These are phyloP conservation scores for Ceratocystis variospora DNA, from an alignment of 2,329 filamentous ascomycete species.

Conservation along the genomic window DNA sequence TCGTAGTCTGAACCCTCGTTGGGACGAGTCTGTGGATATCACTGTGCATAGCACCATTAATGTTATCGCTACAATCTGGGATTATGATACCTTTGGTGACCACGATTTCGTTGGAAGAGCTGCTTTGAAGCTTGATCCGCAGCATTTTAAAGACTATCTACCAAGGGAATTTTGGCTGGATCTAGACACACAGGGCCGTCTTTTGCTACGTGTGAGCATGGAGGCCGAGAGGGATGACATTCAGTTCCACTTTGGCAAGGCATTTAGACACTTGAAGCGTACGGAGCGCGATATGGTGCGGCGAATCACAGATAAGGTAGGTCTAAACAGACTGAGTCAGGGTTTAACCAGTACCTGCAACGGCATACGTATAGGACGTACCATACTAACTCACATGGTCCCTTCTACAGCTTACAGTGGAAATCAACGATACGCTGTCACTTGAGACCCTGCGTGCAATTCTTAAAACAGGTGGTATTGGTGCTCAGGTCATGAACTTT, in stretches of 20 bases:
- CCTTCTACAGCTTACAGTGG: slow-evolving; percentile 59
- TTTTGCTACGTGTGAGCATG: slow-evolving; percentile 90
- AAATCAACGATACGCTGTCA: slow-evolving; percentile 83
- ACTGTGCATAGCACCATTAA: slow-evolving; percentile 84
- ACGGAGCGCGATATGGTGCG: slow-evolving; percentile 97
- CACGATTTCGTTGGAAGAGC: slow-evolving; percentile 95
- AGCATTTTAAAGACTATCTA: slow-evolving; percentile 90
- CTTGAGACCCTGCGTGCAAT: slow-evolving; percentile 63
- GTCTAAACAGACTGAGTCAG: background rate
- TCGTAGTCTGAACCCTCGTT: slow-evolving; percentile 79
- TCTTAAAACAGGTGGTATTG: slow-evolving; percentile 52
- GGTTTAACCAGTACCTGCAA: too few relatives aligned
- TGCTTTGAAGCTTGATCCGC: slow-evolving; percentile 95
- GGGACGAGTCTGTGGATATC: slow-evolving; percentile 96
- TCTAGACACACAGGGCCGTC: slow-evolving; percentile 81
- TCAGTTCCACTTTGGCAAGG: slow-evolving; percentile 95
- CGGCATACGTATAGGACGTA: background rate
- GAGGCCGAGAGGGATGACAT: slow-evolving; percentile 97
- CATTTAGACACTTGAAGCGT: slow-evolving; percentile 86
- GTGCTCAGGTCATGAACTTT: slow-evolving; percentile 59
- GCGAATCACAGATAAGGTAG: slow-evolving; percentile 92
- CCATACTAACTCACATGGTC: background rate
- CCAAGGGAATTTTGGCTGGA: slow-evolving; percentile 97
- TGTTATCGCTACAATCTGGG: slow-evolving; percentile 94
- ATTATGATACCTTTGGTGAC: slow-evolving; percentile 92